Evolutionary conservation across 352 stramenopile species (phyloP), one percentile per base, ranked within the genome.

Genomic region (Phytophthora idaei): DNA sequence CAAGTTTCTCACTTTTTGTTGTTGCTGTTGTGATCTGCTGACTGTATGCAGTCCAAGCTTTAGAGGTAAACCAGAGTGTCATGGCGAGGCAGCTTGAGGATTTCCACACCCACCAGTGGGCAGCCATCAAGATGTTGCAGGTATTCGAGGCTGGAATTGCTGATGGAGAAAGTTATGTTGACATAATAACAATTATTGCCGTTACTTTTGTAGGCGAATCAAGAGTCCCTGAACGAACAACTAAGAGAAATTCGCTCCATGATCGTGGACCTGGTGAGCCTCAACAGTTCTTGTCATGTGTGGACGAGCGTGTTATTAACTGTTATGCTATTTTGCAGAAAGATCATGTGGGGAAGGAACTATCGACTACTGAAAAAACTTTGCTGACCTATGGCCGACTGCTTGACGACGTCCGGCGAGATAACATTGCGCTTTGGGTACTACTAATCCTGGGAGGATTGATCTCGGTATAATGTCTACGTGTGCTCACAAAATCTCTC

Each of bases 11-110:
- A 12, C 15, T 53, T 11, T 1, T 28, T 15, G 21, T 46, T 5
- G 17, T 54, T 21, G 21, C 21, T 21, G 21, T 5, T 51, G 8
- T 45, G 34, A 10, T 50, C 5, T 17, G 25, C 17, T 61, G 11
- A 67, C 36, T 67, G 11, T 48, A 8, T 47, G 8, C 5, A 93
- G 85, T 94, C 31, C 85, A 94, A 79, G 70, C 76, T 27, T 71
- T 94, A 4, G 85, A 94, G 64, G 57, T 76, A 27, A 94, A 94
- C 29, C 78, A 92, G 45, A 90, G 59, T 45, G 47, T 78, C 5
- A 74, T 92, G 46, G 74, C 61, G 3, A 69, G 73, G 9, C 80
- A 89, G 27, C 55, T 94, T 2, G 81, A 89, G 17, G 81, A 94
- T 37, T 75, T 78, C n/a, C 78, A 88, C 49, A 56, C 57, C 1